Evolutionary conservation across 2,329 filamentous ascomycete species (phyloP).

Genomic region (Neopestalotiopsis rosae): DNA sequence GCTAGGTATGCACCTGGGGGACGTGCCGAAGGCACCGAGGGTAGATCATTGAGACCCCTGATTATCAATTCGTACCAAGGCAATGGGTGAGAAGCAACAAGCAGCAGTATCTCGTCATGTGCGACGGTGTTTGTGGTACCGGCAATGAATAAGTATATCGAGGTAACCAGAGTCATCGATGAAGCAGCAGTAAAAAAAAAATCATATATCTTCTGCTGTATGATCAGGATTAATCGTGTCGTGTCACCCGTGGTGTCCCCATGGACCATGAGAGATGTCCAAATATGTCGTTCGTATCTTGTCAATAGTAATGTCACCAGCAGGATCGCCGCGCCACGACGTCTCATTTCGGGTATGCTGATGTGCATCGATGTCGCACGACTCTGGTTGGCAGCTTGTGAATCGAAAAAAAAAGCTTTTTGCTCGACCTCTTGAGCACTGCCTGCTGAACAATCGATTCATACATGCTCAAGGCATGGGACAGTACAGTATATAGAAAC

Average conservation of each 20-base stretch:
- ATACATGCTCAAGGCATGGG: no score
- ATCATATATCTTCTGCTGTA: no score
- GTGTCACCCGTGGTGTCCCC: no score
- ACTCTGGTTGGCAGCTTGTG: background rate
- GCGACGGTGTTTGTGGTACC: background rate
- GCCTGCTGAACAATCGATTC: background rate
- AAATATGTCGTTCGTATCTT: slow-evolving; percentile 1
- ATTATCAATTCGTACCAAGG: background rate
- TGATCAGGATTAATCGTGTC: no score
- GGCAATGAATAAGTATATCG: background rate
- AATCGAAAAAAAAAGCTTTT: background rate
- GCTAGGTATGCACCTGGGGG: background rate
- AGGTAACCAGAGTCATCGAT: background rate
- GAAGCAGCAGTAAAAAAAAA: background rate
- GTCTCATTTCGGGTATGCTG: background rate
- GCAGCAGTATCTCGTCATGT: background rate
- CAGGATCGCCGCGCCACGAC: slow-evolving; percentile 1
- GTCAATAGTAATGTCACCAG: background rate
- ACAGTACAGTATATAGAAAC: no score
- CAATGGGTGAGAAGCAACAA: background rate
- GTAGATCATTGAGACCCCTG: background rate
- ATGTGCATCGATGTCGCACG: background rate
- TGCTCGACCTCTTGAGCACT: background rate
- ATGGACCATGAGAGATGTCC: no score
- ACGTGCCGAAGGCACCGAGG: background rate